Base-by-base conservation (phyloP, 2,329 filamentous ascomycete species). In the Diplodia seriata region DNA sequence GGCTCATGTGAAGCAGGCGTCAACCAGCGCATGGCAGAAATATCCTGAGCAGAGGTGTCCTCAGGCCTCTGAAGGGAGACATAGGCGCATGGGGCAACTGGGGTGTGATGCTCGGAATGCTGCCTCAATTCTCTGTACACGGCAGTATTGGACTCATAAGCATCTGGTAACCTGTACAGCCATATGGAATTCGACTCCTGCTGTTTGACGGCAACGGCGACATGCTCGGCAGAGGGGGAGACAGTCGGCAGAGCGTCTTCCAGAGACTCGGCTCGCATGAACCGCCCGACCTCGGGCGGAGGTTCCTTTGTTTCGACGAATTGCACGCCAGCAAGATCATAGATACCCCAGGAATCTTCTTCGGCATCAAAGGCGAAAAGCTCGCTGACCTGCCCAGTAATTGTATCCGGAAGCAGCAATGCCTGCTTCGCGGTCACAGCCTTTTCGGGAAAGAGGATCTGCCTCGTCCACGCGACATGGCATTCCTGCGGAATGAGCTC, bases 241-340 rank as follows among this genome's bases (percentile, higher is more conserved):
- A 81, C 75, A 5, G 78, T 77, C 3, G 79, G 79, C 72, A 80
- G 77, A 20, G 79, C 76, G 69, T 80, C 78, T 67, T 80, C 79
- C 12, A 79, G 72, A 18, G 77, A 78, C 33, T 80, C 78, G 4
- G 77, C 76, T 26, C 77, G 74, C 7, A 76, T 79, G 76, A 76
- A 80, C 23, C 74, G 73, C 67, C 78, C 75, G 57, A 77, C 76
- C 50, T 79, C 77, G 0, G 78, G 78, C 29, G 78, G 66, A 33
- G 78, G 78, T 73, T 78, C 77, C 56, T 79, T 79, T 29, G 74
- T 71, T 65, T 78, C 75, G 4, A 76, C 78, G 69, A 80, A 81
- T 4, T 75, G 73, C 67, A 77, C 76, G 29, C 73, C 75, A 1
- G 75, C 74, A 66, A 80, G 76, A 51, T 81, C 79, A 68, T 78